These are phyloP conservation scores for Globisporangium radiosum DNA, from an alignment of 352 stramenopile species.

Conservation along the genomic window DNA sequence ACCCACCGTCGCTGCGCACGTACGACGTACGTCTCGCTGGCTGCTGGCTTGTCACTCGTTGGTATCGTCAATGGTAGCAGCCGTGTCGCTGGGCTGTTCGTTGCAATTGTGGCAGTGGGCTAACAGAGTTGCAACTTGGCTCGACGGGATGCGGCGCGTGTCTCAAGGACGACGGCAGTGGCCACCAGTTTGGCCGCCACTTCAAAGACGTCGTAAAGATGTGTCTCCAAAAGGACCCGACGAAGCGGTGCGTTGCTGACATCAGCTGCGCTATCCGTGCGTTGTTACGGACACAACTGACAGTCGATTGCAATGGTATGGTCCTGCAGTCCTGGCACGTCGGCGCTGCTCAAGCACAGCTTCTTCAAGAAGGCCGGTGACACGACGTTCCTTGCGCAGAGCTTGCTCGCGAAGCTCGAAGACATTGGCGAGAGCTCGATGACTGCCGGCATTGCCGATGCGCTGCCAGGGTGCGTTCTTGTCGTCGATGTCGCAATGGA, in stretches of 20 bases:
- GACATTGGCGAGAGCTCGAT: conserved; percentile 88
- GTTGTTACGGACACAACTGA: not conserved
- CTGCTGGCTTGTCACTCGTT: not conserved
- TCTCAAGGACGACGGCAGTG: conserved; percentile 67
- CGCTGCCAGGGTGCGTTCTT: conserved; percentile 58
- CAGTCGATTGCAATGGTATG: not conserved
- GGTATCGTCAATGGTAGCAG: too few relatives aligned
- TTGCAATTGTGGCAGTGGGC: too few relatives aligned
- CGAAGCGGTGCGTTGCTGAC: conserved; percentile 48
- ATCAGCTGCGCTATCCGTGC: not conserved
- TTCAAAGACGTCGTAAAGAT: conserved; percentile 88
- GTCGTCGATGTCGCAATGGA: not conserved
- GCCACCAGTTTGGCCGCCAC: conserved; percentile 77
- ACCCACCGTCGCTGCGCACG: conserved; percentile 88
- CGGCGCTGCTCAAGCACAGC: conserved; percentile 80
- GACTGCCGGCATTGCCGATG: conserved; percentile 74
- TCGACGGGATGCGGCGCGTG: too few relatives aligned
- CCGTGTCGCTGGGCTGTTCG: too few relatives aligned
- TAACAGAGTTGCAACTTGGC: too few relatives aligned
- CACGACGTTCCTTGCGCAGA: conserved; percentile 54
- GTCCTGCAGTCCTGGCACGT: conserved; percentile 56
- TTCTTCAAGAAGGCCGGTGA: conserved; percentile 88
- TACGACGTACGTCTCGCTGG: conserved; percentile 66
- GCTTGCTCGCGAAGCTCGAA: conserved; percentile 69
- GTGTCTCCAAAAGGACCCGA: conserved; percentile 85